Evolutionary conservation across 208 protist genomes (phyloP).

Genomic region (Trypanosoma theileri): DNA sequence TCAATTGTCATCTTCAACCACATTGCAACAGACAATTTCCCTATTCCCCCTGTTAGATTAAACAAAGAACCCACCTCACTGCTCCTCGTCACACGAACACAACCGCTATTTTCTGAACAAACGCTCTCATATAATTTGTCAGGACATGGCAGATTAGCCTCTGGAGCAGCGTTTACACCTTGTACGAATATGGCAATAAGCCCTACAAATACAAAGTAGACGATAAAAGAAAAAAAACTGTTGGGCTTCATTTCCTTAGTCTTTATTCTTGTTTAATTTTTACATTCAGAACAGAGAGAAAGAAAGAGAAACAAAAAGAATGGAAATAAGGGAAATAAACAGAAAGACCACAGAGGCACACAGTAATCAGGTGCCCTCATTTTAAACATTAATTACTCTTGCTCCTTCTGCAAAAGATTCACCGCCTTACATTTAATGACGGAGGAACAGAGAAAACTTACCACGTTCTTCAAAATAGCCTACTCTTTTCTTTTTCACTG

Average conservation of each 20-base stretch:
- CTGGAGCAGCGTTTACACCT: constrained; percentile 6
- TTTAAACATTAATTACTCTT: no score
- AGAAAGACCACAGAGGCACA: not conserved
- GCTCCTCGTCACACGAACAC: not conserved
- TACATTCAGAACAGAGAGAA: not conserved
- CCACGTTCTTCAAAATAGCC: no score
- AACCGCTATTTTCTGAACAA: not conserved
- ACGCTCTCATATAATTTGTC: constrained; percentile 7
- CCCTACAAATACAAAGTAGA: not conserved
- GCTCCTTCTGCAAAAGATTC: no score
- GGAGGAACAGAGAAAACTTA: no score
- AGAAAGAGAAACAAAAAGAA: constrained; percentile 24
- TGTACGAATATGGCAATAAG: constrained; percentile 5
- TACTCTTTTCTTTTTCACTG: constrained; percentile 3
- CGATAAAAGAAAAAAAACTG: no score
- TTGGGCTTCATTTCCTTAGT: no score
- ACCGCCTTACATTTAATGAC: no score
- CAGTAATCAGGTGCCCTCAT: no score
- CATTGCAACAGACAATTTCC: constrained; percentile 14
- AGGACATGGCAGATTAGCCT: constrained; percentile 10
- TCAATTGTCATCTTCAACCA: constrained; percentile 7
- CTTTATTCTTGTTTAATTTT: no score
- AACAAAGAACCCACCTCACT: constrained; percentile 11
- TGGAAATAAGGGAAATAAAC: constrained; percentile 7
- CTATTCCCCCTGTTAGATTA: not conserved